Base-by-base conservation (phyloP, 441 rosid species). In the Corymbia citriodora region DNA sequence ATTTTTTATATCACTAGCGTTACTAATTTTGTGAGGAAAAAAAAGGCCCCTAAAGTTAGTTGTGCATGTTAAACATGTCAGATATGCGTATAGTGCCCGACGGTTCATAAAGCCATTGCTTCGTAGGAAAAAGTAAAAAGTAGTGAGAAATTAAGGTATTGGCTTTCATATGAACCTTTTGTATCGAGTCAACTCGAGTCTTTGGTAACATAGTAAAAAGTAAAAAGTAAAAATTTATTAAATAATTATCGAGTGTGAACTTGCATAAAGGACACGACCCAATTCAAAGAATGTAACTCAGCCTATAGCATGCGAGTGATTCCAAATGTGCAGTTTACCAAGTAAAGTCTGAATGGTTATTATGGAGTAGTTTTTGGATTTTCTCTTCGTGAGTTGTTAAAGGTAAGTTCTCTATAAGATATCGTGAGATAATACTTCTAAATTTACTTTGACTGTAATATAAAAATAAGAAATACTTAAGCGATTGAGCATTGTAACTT, bases 381-480 rank as follows among this genome's bases (percentile, higher is more conserved):
- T 68, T 68, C 45, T 68, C 12, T 31, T 31, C 33, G n/a, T 29
- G 18, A 29, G 10, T 63, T 63, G 29, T 63, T 63, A 63, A 63
- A 63, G 72, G 72, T 29, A 29, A 29, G 33, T 63, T 13, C 18
- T 29, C 9, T 29, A 29, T 63, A 63, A 63, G 9, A 18, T 55
- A 55, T 29, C 14, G 33, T 63, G 33, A 63, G 72, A 63, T 63
- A 63, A 29, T 29, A 63, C 10, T 1, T 29, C 9, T 63, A 2
- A 13, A 3, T 63, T 63, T 63, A 63, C 59, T 55, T 55, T 40
- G 45, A 40, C 45, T 63, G 18, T 63, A 6, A 6, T 12, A 5
- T 29, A 7, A 61, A 29, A 2, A 27, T 12, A 23, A 55, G 59
- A 63, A 6, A 63, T 13, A 59, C 13, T 0, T 0, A 13, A 7